Evolutionary conservation across 176 grass and related monocot genomes (phyloP), one percentile per base, ranked within the genome.

Genomic region (Zea luxurians): DNA sequence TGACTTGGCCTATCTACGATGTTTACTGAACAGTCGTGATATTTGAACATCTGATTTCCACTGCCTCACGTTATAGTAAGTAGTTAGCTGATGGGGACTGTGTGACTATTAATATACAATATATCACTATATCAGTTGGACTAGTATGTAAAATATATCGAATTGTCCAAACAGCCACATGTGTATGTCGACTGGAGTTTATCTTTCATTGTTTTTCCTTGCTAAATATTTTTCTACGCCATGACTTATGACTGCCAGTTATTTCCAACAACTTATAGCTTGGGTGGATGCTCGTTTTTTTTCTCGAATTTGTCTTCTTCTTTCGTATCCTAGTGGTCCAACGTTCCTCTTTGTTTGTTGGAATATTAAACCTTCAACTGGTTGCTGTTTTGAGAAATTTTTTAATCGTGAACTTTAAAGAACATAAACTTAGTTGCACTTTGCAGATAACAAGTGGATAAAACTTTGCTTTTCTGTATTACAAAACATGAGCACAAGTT

Each of bases 151-250:
- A 68, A 71, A 72, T 18, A 42, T 71, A 48, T 8, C 4, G 2
- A 77, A 16, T 18, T 71, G 48, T 83, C 50, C 43, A 72, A 64
- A 61, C 34, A n/a, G 21, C 73, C 82, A 34, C 60, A 61, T 81
- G 71, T 81, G 13, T 52, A 50, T 50, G 49, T 78, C 5, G 37
- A 73, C 43, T 15, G 50, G 42, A 63, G 49, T 44, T 45, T 11
- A 27, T 57, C 71, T n/a, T 17, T 54, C 1, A 17, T 54, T 50
- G 3, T 50, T 50, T 52, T 54, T 55, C n/a, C 16, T 55, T 58
- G 55, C 55, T 57, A 58, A 58, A 9, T 58, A 35, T 61, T 83
- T 71, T 36, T 58, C 71, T 53, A 0, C 76, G 40, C 58, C 80
- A 48, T 76, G 64, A 10, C 8, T 65, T 84, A 41, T 75, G 76